Conservation (phyloP, 2,329 filamentous ascomycete species). For the Alternaria atra region DNA sequence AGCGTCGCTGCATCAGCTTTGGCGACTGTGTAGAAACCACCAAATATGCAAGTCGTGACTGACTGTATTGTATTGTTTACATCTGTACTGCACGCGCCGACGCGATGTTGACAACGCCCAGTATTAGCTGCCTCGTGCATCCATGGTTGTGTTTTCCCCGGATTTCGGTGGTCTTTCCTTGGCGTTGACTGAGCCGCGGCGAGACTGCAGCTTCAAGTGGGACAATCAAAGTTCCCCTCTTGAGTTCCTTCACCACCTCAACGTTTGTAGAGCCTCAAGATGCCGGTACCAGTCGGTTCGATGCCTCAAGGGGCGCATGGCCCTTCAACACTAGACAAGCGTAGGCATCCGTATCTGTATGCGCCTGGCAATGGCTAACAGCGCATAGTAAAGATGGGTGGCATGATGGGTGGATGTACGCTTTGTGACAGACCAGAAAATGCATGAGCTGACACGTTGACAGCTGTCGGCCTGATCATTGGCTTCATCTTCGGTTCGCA, state of each 20-base stretch:
- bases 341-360: conserved; percentile 56
- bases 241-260: conserved; percentile 23
- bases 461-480: conserved; percentile 94
- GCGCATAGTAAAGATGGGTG: conserved; percentile 89
- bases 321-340: conserved; percentile 75
- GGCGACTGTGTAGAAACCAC: background rate
- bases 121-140: conserved; percentile 14
- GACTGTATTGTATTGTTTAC: background rate
- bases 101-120: background rate
- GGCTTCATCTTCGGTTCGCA: conserved; percentile 92
- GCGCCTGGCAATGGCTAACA: conserved; percentile 43
- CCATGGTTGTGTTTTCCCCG: conserved; percentile 20
- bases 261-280: conserved; percentile 42
- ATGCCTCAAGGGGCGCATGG: conserved; percentile 55
- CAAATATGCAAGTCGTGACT: background rate
- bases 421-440: conserved; percentile 34
- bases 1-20: conserved; percentile 1
- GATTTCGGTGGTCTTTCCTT: conserved; percentile 12
- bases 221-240: conserved; percentile 25
- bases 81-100: background rate
- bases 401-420: conserved; percentile 98
- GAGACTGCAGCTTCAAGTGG: conserved; percentile 19
- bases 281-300: conserved; percentile 66
- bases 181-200: conserved; percentile 25
- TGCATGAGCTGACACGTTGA: conserved; percentile 24